These are phyloP conservation scores for Aspergillus pseudonomiae DNA, from an alignment of 2,329 filamentous ascomycete species.

Conservation along the genomic window DNA sequence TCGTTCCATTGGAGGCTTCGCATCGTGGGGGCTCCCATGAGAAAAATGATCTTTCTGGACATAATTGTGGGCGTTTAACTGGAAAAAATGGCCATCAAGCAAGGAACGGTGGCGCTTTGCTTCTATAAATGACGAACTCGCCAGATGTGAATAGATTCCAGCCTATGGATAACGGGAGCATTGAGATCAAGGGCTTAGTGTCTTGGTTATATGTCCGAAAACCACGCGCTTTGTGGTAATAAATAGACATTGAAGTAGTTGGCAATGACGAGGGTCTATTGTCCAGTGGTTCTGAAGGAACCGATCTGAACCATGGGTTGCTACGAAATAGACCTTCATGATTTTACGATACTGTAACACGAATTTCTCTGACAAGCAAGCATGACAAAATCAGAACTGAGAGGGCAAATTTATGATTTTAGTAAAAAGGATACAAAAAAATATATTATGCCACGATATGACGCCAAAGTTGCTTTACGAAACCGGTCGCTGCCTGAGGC, in stretches of 20 bases:
- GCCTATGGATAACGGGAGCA: not conserved
- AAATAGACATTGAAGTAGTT: not conserved
- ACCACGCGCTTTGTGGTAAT: not conserved
- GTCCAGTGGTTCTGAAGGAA: not conserved
- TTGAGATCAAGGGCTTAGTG: not conserved
- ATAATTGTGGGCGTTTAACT: constrained; percentile 20
- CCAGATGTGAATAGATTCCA: not conserved
- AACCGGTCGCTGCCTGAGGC: constrained; percentile 9
- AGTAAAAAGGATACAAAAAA: not conserved
- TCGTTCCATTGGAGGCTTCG: constrained; percentile 59
- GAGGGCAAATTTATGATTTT: not conserved
- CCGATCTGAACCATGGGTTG: constrained; percentile 13
- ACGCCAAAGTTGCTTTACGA: not conserved
- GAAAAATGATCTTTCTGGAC: constrained; percentile 47
- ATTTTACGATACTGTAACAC: not conserved
- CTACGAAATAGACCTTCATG: not conserved
- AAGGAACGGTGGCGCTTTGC: not conserved
- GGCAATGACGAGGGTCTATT: not conserved
- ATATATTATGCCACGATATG: not conserved
- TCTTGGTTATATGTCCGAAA: not conserved
- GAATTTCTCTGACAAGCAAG: not conserved
- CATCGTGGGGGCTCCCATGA: constrained; percentile 64
- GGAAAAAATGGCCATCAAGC: constrained; percentile 8
- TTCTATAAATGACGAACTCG: not conserved
- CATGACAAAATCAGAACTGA: not conserved